Evolutionary conservation across 2,329 filamentous ascomycete species (phyloP), one percentile per base, ranked within the genome.

Genomic region (Chrysoporthe austroafricana): DNA sequence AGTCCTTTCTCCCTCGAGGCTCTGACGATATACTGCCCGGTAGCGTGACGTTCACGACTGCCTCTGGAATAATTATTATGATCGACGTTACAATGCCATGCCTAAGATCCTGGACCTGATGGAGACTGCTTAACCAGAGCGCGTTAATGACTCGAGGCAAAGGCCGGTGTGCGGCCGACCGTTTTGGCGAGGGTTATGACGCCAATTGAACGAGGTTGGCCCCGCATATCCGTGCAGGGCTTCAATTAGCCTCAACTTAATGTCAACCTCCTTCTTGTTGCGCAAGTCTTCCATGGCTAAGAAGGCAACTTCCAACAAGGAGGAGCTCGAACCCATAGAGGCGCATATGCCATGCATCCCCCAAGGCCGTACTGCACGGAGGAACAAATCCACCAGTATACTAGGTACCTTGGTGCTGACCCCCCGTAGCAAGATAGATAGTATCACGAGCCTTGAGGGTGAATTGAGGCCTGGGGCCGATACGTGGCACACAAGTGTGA

Each of bases 171-270:
- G 39, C 36, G 32, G 39, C 57, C 57, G 57, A 21, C 57, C 32
- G 36, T 44, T 60, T 60, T 42, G 39, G 57, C 57, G 57, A 60
- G 34, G 26, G n/a, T 43, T 60, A 14, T 60, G 57, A 60, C 57
- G 57, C 57, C 57, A n/a, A 42, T 16, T 44, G 9, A 32, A 5
- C 57, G 14, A 43, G 36, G 39, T 44, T 6, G 34, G 34, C 32
- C 16, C 54, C 9, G 7, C 16, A 8, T 32, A 6, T 32, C 32
- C 52, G 36, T 36, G 52, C 48, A 52, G 48, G 21, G 7, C 6
- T 52, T 39, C 36, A 9, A 13, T 11, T 13, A 32, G n/a, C n/a
- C 48, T 26, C n/a, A 26, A 26, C 48, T 52, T 14, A 26, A 52
- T 52, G 48, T 52, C 13, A 3, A 54, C 21, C 26, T 48, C 18